A percentile compares a stretch with the other conserved stretches of the same genome.
These are phyloP conservation scores for Saccharum hybrid DNA, from an alignment of 202 grass and related monocot species.

Conservation along the genomic window DNA sequence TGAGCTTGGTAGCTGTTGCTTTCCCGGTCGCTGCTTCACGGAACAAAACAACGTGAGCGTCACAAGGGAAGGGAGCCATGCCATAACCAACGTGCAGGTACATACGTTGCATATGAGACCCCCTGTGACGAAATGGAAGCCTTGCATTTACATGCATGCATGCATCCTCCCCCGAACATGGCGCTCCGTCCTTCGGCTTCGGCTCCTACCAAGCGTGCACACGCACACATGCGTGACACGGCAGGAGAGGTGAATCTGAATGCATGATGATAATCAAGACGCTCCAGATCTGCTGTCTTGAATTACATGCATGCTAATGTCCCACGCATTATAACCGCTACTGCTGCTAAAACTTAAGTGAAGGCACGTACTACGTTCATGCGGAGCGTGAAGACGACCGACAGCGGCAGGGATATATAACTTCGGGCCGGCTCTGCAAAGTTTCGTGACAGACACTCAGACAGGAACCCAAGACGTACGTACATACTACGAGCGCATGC, in stretches of 20 bases:
- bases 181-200: not conserved
- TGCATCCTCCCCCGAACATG: not conserved
- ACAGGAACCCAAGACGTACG: too few relatives aligned
- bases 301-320: too few relatives aligned
- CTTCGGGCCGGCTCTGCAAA: too few relatives aligned
- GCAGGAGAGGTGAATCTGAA: not conserved
- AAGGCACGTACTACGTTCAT: too few relatives aligned
- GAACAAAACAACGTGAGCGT: not conserved
- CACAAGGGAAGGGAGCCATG: not conserved
- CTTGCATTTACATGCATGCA: not conserved
- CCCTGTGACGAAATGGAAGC: slow-evolving; percentile 4
- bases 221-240: too few relatives aligned
- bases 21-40: not conserved
- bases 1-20: not conserved
- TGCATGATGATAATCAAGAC: not conserved
- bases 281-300: not conserved
- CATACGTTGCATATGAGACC: not conserved
- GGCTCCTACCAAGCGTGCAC: too few relatives aligned
- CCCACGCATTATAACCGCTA: too few relatives aligned
- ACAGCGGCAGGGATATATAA: too few relatives aligned
- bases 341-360: too few relatives aligned
- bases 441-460: too few relatives aligned
- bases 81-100: not conserved
- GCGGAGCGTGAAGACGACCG: too few relatives aligned
- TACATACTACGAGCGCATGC: too few relatives aligned